phyloP scores from a whole-genome alignment of 2,329 filamentous ascomycete genomes.

The Ceratocystis variospora region DNA sequence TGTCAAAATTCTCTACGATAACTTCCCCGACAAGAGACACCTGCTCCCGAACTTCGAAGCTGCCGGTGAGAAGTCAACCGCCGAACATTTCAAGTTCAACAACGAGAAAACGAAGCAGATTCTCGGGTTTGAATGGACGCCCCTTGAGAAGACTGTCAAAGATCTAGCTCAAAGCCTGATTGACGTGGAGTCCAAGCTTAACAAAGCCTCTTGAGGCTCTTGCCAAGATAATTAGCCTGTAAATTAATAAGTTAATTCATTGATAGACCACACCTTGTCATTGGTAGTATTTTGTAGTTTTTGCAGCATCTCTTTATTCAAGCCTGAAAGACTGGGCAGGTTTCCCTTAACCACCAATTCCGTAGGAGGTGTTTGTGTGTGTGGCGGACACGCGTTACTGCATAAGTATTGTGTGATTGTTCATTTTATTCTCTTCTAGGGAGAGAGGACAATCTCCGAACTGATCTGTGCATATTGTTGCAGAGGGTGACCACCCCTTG shows the following conservation, averaged over 20 bases:
- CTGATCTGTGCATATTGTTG: neutral
- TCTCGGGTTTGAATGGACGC: conserved; percentile 48
- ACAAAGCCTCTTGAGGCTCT: neutral
- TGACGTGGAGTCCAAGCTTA: conserved; percentile 12
- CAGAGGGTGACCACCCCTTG: neutral
- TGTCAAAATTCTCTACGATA: conserved; percentile 30
- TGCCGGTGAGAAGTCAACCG: conserved; percentile 32
- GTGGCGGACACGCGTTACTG: neutral
- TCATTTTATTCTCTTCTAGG: neutral
- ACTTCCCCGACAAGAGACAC: conserved; percentile 38
- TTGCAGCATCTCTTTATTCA: neutral
- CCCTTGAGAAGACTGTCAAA: conserved; percentile 44
- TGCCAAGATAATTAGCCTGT: neutral
- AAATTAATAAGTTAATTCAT: neutral
- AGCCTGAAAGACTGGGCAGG: neutral
- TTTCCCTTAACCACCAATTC: neutral
- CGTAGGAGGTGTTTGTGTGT: neutral
- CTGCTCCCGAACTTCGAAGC: conserved; percentile 34
- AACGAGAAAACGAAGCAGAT: conserved; percentile 45
- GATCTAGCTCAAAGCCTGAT: conserved; percentile 14
- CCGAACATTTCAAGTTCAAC: conserved; percentile 39
- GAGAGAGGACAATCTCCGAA: neutral
- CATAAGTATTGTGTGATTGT: neutral
- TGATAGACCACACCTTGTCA: neutral
- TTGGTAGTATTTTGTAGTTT: neutral